Conservation (phyloP, 768 basidiomycete species). For the Cystofilobasidium macerans region DNA sequence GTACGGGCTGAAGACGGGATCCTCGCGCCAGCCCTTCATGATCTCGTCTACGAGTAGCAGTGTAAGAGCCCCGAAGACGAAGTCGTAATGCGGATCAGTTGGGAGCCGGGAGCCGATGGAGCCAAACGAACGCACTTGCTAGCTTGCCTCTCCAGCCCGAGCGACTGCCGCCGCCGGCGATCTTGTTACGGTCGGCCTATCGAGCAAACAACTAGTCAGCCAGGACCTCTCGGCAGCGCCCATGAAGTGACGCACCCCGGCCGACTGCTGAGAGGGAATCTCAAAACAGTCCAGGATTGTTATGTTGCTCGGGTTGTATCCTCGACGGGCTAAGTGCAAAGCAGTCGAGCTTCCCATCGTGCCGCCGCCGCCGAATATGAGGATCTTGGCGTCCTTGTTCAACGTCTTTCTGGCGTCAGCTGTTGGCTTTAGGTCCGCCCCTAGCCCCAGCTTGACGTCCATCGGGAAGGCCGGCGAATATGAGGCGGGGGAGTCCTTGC, state of each 20-base stretch:
- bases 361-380: constrained; percentile 34
- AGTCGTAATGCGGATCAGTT: too few species aligned
- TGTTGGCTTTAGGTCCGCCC: too few species aligned
- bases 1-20: constrained; percentile 32
- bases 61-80: too few species aligned
- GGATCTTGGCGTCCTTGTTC: constrained; percentile 17
- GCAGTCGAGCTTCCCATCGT: constrained; percentile 37
- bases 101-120: too few species aligned
- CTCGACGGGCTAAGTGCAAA: constrained; percentile 33
- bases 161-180: constrained; percentile 22
- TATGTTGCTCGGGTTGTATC: constrained; percentile 34
- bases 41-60: constrained; percentile 22
- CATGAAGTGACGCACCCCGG: constrained; percentile 1
- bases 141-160: constrained; percentile 28
- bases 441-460: background rate
- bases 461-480: background rate
- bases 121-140: background rate
- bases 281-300: constrained; percentile 31
- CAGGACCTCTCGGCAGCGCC: background rate
- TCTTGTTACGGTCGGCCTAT: constrained; percentile 38
- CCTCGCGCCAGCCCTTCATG: constrained; percentile 34
- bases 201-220: too few species aligned
- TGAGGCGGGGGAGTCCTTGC: background rate
- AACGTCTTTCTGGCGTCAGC: background rate
- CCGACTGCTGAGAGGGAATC: constrained; percentile 31